Base-by-base conservation (phyloP, 2,329 filamentous ascomycete genomes). In the Colletotrichum spinosum region DNA sequence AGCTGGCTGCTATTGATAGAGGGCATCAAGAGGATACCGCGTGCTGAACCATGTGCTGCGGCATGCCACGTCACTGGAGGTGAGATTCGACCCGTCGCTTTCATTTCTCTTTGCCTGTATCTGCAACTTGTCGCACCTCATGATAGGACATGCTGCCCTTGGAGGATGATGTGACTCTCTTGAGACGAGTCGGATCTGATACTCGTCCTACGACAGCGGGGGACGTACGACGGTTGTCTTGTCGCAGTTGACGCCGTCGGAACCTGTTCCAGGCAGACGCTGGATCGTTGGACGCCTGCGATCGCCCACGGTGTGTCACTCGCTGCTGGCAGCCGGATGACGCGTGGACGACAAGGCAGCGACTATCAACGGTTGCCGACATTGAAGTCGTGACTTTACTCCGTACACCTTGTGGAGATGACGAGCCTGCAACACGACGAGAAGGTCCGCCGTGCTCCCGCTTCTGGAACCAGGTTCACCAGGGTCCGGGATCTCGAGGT, bases 41-140 rank as follows among this genome's bases (percentile, higher is more conserved):
- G 52, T 61, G 58, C 39, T 52, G 59, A 37, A 45, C 25, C 25
- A 25, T 25, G 25, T 25, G 25, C 25, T 25, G 25, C 25, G 39
- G 39, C 42, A 46, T 62, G 62, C 62, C 58, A 65, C 62, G 62
- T 65, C 62, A 65, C 58, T 52, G 46, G 12, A 38, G 58, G 52
- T 65, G 62, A 65, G 62, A 65, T 55, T 56, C 62, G 62, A 65
- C 52, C 62, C 58, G 52, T 65, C 58, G 62, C 45, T 51, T 65
- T 25, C n/a, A n/a, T 62, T 44, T 38, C 25, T 39, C 37, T 7
- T 33, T 37, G 41, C 38, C 41, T 39, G 59, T 41, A n/a, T 62
- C 34, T 38, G 38, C 25, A 48, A 46, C 39, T 35, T 50, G 11
- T 9, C 49, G 13, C 34, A 10, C 12, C 15, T n/a, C 9, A 12